These are phyloP conservation scores for Plasmodium adleri DNA, from an alignment of 169 alveolate genomes.

Conservation along the genomic window DNA sequence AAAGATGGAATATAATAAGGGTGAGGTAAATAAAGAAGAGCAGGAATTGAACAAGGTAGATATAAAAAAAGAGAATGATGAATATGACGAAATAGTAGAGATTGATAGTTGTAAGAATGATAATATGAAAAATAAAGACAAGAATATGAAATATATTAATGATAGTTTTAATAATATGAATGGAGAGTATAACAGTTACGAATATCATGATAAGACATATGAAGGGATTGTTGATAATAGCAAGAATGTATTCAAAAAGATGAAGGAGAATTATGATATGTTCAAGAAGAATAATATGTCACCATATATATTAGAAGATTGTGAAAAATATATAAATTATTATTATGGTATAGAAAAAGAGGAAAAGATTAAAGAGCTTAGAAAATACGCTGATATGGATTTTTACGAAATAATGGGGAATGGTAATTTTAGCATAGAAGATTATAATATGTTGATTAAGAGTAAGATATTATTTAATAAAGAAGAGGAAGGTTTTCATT, in stretches of 20 bases:
- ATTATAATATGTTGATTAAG: conserved; percentile 61
- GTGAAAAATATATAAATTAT: conserved; percentile 56
- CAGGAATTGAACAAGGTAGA: not conserved
- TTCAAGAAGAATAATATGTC: conserved; percentile 41
- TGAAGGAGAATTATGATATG: conserved; percentile 54
- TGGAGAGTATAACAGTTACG: not conserved
- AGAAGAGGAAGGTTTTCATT: conserved; percentile 60
- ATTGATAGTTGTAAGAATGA: not conserved
- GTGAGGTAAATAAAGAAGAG: too few relatives aligned
- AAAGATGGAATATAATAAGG: too few relatives aligned
- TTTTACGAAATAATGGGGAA: conserved; percentile 67
- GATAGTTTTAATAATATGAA: not conserved
- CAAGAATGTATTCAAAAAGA: conserved; percentile 38
- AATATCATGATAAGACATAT: not conserved
- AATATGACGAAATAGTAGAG: not conserved
- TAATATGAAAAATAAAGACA: not conserved
- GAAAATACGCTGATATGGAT: conserved; percentile 24
- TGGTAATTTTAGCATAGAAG: conserved; percentile 26
- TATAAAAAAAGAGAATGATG: not conserved
- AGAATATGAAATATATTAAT: not conserved
- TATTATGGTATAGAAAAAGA: conserved; percentile 75
- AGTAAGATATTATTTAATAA: conserved; percentile 44
- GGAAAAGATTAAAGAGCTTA: conserved; percentile 44
- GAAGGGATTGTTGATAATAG: conserved; percentile 61
- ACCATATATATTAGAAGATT: conserved; percentile 34